Conservation (phyloP, 352 stramenopile species). For the Phytopythium vexans region DNA sequence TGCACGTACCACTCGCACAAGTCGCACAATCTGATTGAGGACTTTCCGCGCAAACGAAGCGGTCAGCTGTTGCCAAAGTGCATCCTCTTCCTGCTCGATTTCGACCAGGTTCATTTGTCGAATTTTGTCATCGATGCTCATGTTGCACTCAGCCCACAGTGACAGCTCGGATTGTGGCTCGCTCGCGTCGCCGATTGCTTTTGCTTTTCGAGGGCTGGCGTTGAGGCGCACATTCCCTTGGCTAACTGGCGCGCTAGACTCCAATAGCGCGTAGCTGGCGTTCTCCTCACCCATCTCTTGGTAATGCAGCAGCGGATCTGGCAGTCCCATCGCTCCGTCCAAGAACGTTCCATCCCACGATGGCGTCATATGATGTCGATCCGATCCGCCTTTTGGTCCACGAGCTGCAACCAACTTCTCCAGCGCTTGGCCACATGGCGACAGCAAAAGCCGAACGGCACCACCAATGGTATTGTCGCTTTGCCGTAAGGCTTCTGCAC, state of each 20-base stretch:
- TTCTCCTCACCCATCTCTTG: slow-evolving; percentile 82
- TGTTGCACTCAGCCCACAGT: slow-evolving; percentile 73
- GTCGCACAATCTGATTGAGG: slow-evolving; percentile 63
- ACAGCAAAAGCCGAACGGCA: slow-evolving; percentile 62
- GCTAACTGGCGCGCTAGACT: slow-evolving; percentile 42
- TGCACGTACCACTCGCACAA: slow-evolving; percentile 36
- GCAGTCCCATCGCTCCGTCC: background rate
- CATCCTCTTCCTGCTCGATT: slow-evolving; percentile 59
- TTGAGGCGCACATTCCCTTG: slow-evolving; percentile 17
- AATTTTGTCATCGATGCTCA: slow-evolving; percentile 54
- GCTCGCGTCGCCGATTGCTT: slow-evolving; percentile 22
- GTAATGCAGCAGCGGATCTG: slow-evolving; percentile 31
- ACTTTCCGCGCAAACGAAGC: slow-evolving; percentile 65
- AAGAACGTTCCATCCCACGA: background rate
- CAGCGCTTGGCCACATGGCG: slow-evolving; percentile 27
- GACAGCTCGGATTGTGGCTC: slow-evolving; percentile 33
- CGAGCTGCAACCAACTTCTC: slow-evolving; percentile 8
- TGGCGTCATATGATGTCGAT: background rate
- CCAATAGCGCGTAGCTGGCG: slow-evolving; percentile 62
- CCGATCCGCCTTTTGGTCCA: background rate
- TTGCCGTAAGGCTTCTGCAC: slow-evolving; percentile 51
- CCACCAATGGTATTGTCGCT: slow-evolving; percentile 45
- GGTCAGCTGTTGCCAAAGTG: slow-evolving; percentile 55
- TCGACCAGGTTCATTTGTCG: slow-evolving; percentile 58
- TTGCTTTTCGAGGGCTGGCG: slow-evolving; percentile 44